Conservation (phyloP, 169 alveolate species). For the Cryptosporidium canis region DNA sequence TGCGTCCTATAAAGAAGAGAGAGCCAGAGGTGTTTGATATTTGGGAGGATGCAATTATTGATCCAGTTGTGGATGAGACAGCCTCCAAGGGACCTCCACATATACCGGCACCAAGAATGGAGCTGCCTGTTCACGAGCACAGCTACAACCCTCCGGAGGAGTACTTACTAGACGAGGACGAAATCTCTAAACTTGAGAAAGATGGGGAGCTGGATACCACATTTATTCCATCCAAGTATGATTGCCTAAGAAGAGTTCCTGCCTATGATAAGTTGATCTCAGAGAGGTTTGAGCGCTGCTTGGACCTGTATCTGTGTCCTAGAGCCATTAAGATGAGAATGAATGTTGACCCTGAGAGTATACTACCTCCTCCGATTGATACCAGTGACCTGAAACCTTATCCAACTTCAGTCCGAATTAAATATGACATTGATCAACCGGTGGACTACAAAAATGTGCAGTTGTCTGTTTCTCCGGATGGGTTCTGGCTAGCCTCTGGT, state of each 20-base stretch:
- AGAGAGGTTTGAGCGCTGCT: slow-evolving; percentile 91
- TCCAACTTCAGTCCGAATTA: slow-evolving; percentile 84
- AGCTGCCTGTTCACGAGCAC: slow-evolving; percentile 92
- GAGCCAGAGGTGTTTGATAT: slow-evolving; percentile 81
- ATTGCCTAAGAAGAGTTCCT: slow-evolving; percentile 91
- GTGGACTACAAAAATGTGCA: slow-evolving; percentile 80
- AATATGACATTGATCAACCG: slow-evolving; percentile 83
- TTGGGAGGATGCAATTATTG: slow-evolving; percentile 81
- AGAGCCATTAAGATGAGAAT: slow-evolving; percentile 89
- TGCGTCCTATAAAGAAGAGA: slow-evolving; percentile 38
- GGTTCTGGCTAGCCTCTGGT: slow-evolving; percentile 53
- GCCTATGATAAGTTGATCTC: slow-evolving; percentile 85
- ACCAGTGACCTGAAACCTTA: slow-evolving; percentile 89
- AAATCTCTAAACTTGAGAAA: slow-evolving; percentile 36
- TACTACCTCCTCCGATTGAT: slow-evolving; percentile 88
- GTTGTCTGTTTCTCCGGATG: slow-evolving; percentile 34
- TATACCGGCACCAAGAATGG: slow-evolving; percentile 92
- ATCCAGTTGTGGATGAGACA: slow-evolving; percentile 12
- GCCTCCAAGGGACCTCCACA: slow-evolving; percentile 81
- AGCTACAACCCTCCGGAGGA: slow-evolving; percentile 95
- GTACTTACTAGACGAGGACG: slow-evolving; percentile 84
- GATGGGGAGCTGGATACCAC: slow-evolving; percentile 7
- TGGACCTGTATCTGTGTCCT: slow-evolving; percentile 92
- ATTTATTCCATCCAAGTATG: slow-evolving; percentile 87
- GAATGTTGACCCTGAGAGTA: slow-evolving; percentile 85